These are phyloP conservation scores for Globomyces pollinis-pini DNA, from an alignment of 192 early-diverging fungal species.

Conservation along the genomic window DNA sequence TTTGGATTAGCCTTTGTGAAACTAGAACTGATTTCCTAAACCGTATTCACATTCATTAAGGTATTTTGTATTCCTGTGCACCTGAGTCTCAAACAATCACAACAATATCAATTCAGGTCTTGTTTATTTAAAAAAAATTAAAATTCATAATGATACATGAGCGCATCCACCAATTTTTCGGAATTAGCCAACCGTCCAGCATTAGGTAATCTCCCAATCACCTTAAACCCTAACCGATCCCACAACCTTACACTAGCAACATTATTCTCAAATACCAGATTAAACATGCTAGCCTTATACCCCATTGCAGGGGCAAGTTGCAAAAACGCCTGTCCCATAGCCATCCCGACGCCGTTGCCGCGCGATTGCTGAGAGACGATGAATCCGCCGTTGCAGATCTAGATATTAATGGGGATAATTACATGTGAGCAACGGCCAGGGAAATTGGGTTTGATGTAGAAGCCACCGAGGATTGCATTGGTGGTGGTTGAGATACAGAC, in stretches of 20 bases:
- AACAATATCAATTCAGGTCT: too few species aligned
- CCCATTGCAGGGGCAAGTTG: slow-evolving; percentile 55
- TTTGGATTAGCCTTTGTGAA: too few species aligned
- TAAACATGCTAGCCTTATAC: slow-evolving; percentile 69
- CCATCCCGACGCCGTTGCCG: slow-evolving; percentile 50
- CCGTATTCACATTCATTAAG: too few species aligned
- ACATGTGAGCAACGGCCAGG: slow-evolving; percentile 63
- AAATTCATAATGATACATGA: slow-evolving; percentile 75
- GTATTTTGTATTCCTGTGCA: too few species aligned
- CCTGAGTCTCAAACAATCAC: too few species aligned
- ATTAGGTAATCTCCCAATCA: slow-evolving; percentile 61
- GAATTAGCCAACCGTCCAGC: slow-evolving; percentile 43
- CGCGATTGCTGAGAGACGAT: slow-evolving; percentile 40
- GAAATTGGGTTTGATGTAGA: slow-evolving; percentile 76
- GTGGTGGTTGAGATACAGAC: slow-evolving; percentile 7
- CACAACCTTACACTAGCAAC: slow-evolving; percentile 55
- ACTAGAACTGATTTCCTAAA: too few species aligned
- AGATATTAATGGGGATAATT: too few species aligned
- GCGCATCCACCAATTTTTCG: slow-evolving; percentile 58
- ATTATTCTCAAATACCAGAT: slow-evolving; percentile 71
- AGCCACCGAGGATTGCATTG: slow-evolving; percentile 49
- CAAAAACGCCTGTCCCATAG: slow-evolving; percentile 56
- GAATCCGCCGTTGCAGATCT: slow-evolving; percentile 74
- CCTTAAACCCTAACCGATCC: slow-evolving; percentile 55
- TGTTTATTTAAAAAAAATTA: background rate